Percentiles rank a stretch among this genome's conserved stretches.
phyloP scores from a whole-genome alignment of 2,329 filamentous ascomycete genomes.

The Epichloe elymi region DNA sequence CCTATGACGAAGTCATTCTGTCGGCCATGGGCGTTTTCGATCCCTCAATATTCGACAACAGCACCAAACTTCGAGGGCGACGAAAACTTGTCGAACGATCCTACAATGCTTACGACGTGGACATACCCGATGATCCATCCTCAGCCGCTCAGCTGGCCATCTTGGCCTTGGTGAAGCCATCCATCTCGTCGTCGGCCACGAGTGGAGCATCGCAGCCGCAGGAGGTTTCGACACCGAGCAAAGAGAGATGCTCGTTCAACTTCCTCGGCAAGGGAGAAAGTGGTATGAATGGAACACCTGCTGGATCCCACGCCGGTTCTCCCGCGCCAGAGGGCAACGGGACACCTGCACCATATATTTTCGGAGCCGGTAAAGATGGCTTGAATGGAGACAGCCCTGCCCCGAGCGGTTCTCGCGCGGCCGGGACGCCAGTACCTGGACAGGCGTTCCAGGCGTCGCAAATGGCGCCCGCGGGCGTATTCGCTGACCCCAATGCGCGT shows the following conservation, averaged over 20 bases:
- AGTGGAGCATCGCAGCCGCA: constrained; percentile 31
- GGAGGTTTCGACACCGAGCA: constrained; percentile 45
- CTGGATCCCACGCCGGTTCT: constrained; percentile 75
- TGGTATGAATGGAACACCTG: constrained; percentile 62
- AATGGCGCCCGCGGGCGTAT: constrained; percentile 29
- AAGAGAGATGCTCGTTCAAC: constrained; percentile 54
- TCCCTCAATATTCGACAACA: constrained; percentile 74
- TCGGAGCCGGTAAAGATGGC: constrained; percentile 33
- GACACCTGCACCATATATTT: constrained; percentile 52
- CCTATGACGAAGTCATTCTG: constrained; percentile 91
- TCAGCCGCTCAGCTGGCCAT: constrained; percentile 71
- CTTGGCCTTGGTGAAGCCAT: constrained; percentile 46
- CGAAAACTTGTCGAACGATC: constrained; percentile 75
- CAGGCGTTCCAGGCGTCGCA: constrained; percentile 19
- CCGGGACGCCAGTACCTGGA: constrained; percentile 28
- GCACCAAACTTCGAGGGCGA: constrained; percentile 63
- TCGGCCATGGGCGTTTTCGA: constrained; percentile 92
- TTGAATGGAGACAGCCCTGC: constrained; percentile 38
- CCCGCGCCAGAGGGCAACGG: constrained; percentile 66
- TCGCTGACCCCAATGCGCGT: constrained; percentile 38
- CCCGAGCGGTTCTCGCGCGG: constrained; percentile 37
- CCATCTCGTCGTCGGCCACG: constrained; percentile 29
- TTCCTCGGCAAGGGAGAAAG: constrained; percentile 55
- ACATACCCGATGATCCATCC: constrained; percentile 73
- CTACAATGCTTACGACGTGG: constrained; percentile 85